phyloP scores from a whole-genome alignment of 2,329 filamentous ascomycete species.

The Cylindrodendrum hubeiense region DNA sequence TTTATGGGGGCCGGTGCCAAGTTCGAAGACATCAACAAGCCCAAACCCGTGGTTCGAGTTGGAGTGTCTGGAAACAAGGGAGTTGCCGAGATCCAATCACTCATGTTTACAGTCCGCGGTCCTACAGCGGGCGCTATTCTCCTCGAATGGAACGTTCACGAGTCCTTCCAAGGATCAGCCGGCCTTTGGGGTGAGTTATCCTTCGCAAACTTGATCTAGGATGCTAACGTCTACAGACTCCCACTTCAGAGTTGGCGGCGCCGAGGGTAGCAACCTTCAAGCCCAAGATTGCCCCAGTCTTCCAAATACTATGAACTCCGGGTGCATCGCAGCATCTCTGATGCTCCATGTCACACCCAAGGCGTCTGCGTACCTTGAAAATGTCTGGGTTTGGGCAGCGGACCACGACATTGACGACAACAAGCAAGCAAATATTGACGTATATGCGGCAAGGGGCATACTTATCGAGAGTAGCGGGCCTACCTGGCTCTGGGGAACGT shows the following conservation, averaged over 20 bases:
- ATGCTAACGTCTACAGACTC: neutral
- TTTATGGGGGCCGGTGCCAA: constrained; percentile 63
- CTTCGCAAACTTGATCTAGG: neutral
- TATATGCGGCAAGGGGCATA: constrained; percentile 50
- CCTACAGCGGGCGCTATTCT: constrained; percentile 19
- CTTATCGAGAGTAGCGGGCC: constrained; percentile 47
- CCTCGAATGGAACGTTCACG: constrained; percentile 67
- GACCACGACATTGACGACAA: constrained; percentile 67
- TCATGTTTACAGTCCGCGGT: constrained; percentile 67
- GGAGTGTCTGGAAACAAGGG: constrained; percentile 69
- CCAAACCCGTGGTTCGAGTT: constrained; percentile 68
- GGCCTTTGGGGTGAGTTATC: constrained; percentile 62
- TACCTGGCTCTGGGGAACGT: constrained; percentile 47
- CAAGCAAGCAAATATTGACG: neutral
- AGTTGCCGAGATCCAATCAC: constrained; percentile 71
- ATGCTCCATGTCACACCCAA: constrained; percentile 59
- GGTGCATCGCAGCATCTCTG: constrained; percentile 71
- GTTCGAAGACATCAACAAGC: constrained; percentile 64
- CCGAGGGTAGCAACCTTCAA: neutral
- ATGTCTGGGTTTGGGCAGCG: constrained; percentile 75
- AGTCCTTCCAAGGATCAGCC: constrained; percentile 50
- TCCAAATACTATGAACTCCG: too few species aligned
- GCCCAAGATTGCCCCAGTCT: neutral
- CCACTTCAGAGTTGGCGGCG: neutral
- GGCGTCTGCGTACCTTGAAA: constrained; percentile 63